Evolutionary conservation across 441 rosid genomes (phyloP), one percentile per base, ranked within the genome.

Genomic region (Aquilaria agallochum): DNA sequence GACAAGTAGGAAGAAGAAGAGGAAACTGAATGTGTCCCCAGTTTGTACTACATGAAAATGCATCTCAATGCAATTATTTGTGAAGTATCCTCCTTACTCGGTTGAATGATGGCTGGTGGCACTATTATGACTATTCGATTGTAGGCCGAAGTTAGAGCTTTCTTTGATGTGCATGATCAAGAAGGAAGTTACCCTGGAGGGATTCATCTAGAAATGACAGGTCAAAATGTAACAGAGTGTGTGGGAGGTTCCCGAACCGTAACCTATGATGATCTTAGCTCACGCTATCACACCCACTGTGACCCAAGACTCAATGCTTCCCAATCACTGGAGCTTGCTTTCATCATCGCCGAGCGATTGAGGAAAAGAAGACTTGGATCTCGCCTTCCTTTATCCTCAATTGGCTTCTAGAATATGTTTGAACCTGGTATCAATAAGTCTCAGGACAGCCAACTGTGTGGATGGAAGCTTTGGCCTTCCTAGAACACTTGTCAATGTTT

Each of bases 221-320:
- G 81, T 30, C 78, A 74, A 56, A 71, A 77, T 1, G 81, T 77
- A 36, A 74, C 78, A 0, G 81, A 77, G 56, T 77, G 81, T 0
- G 60, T 77, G 8, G 81, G 81, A 66, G 81, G 81, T 50, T 74
- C 78, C 9, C 64, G 70, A 34, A 71, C 78, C 7, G 57, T 78
- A 47, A 78, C 82, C 30, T 78, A 65, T 60, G 61, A 74, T 8
- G 82, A 78, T 55, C 63, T 78, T 54, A 54, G 74, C 33, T 74
- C 76, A 1, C 78, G 76, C 5, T 77, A 73, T 71, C 81, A 70
- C 70, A 76, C 80, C 52, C 80, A 73, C 30, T 76, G 80, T 8
- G 81, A 77, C 62, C 81, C 81, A 0, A 65, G 78, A 63, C 76
- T 78, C 3, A 78, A 72, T 45, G 82, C 79, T 56, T 78, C 82